These are phyloP conservation scores for Margaritispora aquatica DNA, from an alignment of 495 filamentous ascomycete species.

Conservation along the genomic window DNA sequence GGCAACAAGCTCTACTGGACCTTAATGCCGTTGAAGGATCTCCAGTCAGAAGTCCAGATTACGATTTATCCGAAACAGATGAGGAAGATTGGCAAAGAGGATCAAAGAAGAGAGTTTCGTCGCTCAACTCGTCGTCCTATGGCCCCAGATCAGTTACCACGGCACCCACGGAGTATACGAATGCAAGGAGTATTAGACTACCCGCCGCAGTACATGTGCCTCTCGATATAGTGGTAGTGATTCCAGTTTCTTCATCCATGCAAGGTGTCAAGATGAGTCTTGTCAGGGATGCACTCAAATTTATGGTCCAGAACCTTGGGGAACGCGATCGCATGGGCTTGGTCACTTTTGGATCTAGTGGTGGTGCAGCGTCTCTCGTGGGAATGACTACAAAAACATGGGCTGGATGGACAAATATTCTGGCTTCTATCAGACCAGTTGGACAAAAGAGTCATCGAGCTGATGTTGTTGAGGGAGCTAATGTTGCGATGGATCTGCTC, in stretches of 20 bases:
- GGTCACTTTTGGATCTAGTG: conserved; percentile 95
- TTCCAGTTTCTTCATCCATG: conserved; percentile 98
- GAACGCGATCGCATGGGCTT: conserved; percentile 94
- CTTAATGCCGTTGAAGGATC: conserved; percentile 63
- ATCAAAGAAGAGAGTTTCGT: conserved; percentile 76
- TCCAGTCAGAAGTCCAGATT: conserved; percentile 59
- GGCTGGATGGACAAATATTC: conserved; percentile 83
- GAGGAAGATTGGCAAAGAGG: conserved; percentile 84
- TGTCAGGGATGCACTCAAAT: conserved; percentile 87
- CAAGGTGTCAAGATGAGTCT: conserved; percentile 97
- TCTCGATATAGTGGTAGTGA: conserved; percentile 92
- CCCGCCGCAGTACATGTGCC: conserved; percentile 76
- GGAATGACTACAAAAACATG: conserved; percentile 95
- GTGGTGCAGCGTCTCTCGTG: conserved; percentile 90
- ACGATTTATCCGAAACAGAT: conserved; percentile 76
- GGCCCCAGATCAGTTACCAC: conserved; percentile 73
- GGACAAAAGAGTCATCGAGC: conserved; percentile 95
- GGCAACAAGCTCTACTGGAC: conserved; percentile 84
- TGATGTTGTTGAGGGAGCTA: conserved; percentile 96
- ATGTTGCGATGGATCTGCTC: conserved; percentile 96
- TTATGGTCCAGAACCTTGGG: conserved; percentile 87
- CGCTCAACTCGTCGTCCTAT: conserved; percentile 75
- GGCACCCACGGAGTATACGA: conserved; percentile 76
- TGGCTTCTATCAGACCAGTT: conserved; percentile 84
- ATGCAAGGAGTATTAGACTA: conserved; percentile 48